Base-by-base conservation (phyloP, 2,329 filamentous ascomycete species). In the Ceratocystis cubensis region DNA sequence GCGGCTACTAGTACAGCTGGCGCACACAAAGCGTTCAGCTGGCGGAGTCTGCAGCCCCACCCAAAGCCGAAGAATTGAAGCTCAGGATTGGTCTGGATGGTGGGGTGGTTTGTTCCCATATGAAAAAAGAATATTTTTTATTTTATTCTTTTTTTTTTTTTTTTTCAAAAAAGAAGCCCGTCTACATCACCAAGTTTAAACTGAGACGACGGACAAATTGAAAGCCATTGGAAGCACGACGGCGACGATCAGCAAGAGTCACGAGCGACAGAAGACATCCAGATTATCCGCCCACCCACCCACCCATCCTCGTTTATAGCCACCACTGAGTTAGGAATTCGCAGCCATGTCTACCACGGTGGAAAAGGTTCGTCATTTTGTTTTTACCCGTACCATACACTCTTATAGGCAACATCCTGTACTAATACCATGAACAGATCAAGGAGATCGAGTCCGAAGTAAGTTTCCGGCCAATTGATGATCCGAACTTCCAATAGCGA, bases 381-480 rank as follows among this genome's bases (percentile, higher is more conserved):
- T 59, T 8, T 20, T 73, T 46, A 57, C 28, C 57, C 70, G 20
- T 2, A 6, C 5, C 2, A 17, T 5, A 28, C 13, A 25, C 33
- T 20, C 28, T 45, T 28, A 20, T 33, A 63, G 25, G 25, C 13
- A 50, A 61, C 25, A 37, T n/a, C 5, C 8, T 45, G 15, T 46
- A 41, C 66, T 65, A 50, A 66, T 50, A 66, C 37, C 13, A 64
- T 65, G 66, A 71, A 75, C 74, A 94, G 89, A 96, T 97, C 83
- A 96, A 96, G 78, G 89, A 93, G 74, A 89, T 96, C 78, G 93
- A 96, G 88, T 79, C 88, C 80, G 93, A 96, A 84, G 89, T 93
- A 83, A 76, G 84, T 79, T 68, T 48, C 48, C 48, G 22, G 41
- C 64, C 44, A 66, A 17, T 46, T 13, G 44, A 63, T 33, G 13